A percentile compares a stretch with the other conserved stretches of the same genome.
Conservation (phyloP, 768 basidiomycete genomes). For the Glaciozyma antarctica region DNA sequence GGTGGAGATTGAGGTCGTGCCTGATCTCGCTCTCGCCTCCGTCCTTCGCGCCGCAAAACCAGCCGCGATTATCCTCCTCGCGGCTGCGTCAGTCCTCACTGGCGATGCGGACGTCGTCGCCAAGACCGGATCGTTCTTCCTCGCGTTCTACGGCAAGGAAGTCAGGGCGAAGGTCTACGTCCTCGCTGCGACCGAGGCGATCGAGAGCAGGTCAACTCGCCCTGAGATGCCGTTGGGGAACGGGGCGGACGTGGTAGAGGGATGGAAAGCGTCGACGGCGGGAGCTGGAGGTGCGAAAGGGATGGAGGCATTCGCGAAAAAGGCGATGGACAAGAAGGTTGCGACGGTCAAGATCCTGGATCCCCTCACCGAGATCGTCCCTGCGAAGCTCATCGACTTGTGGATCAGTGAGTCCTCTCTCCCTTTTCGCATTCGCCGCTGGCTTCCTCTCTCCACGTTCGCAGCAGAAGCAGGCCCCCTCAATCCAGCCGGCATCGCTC, state of each 20-base stretch:
- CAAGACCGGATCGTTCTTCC: not conserved
- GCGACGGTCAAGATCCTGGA: not conserved
- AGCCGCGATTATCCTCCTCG: not conserved
- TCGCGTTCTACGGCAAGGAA: not conserved
- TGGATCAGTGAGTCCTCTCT: not conserved
- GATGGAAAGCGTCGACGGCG: not conserved
- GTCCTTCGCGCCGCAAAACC: not conserved
- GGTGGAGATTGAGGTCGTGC: not conserved
- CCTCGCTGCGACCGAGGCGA: not conserved
- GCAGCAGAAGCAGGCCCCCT: not conserved
- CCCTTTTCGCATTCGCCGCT: not conserved
- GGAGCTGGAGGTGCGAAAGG: not conserved
- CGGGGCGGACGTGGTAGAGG: not conserved
- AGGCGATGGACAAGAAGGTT: not conserved
- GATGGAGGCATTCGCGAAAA: not conserved
- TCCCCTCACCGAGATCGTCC: not conserved
- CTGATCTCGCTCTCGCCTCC: not conserved
- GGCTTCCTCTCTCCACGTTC: not conserved
- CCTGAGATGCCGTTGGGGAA: not conserved
- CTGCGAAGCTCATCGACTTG: not conserved
- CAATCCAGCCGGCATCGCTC: not conserved
- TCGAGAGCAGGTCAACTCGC: not conserved
- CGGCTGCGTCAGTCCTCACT: not conserved
- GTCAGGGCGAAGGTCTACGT: not conserved
- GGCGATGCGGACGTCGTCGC: not conserved